A percentile compares a stretch with the other conserved stretches of the same genome.
These are phyloP conservation scores for Monosporascus sp. DNA, from an alignment of 2,329 filamentous ascomycete genomes.

Conservation along the genomic window DNA sequence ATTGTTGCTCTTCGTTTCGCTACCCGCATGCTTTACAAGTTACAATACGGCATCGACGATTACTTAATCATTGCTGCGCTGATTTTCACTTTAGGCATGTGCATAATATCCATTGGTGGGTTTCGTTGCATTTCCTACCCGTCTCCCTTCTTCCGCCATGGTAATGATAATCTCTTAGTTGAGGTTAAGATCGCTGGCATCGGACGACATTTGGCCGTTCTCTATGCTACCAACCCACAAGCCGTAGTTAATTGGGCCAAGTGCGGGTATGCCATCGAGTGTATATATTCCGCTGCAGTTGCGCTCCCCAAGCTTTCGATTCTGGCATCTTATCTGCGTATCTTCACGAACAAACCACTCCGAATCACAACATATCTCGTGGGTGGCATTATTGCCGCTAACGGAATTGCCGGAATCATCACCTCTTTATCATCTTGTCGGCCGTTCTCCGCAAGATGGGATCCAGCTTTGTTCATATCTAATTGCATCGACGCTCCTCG, in stretches of 20 bases:
- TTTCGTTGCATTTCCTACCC: not conserved
- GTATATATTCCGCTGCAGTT: not conserved
- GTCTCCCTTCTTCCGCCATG: no score
- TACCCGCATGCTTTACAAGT: not conserved
- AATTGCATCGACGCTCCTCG: not conserved
- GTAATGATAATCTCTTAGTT: not conserved
- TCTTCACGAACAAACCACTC: not conserved
- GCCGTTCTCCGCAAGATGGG: not conserved
- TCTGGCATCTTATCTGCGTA: not conserved
- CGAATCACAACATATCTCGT: not conserved
- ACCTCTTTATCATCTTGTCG: not conserved
- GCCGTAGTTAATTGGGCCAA: not conserved
- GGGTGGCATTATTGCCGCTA: not conserved
- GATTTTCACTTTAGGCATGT: not conserved
- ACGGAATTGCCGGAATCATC: not conserved
- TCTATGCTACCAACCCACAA: not conserved
- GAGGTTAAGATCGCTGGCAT: not conserved
- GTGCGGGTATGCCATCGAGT: not conserved
- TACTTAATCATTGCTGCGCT: not conserved
- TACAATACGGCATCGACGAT: not conserved
- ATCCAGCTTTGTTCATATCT: not conserved
- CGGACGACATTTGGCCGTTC: not conserved
- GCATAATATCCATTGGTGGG: not conserved
- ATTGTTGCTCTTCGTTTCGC: not conserved
- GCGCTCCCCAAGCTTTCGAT: not conserved